Evolutionary conservation across 1,284 basidiomycete species (phyloP).

Genomic region (Cryptococcus hybrid): DNA sequence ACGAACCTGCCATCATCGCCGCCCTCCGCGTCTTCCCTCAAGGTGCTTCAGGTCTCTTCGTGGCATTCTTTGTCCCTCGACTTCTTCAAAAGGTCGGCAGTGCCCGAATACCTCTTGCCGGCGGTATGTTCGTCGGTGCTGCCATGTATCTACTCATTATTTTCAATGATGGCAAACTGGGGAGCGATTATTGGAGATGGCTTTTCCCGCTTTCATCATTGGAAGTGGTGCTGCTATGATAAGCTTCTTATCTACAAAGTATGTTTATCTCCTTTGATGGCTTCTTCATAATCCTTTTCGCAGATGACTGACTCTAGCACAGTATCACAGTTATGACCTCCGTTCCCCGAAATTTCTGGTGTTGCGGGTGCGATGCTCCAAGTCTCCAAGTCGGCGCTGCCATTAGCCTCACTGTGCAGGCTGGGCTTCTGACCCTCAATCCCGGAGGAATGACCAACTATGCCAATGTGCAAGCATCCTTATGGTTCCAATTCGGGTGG

Average conservation of each 20-base stretch:
- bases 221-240: slow-evolving; percentile 18
- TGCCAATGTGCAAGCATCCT: slow-evolving; percentile 36
- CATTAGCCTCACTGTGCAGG: slow-evolving; percentile 43
- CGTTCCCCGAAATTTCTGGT: slow-evolving; percentile 30
- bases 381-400: slow-evolving; percentile 38
- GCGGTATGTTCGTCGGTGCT: slow-evolving; percentile 1
- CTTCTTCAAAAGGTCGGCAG: slow-evolving; percentile 18
- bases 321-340: slow-evolving; percentile 40
- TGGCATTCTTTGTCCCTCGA: slow-evolving; percentile 22
- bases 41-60: slow-evolving; percentile 18
- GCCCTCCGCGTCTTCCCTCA: slow-evolving; percentile 14
- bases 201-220: slow-evolving; percentile 12
- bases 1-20: slow-evolving; percentile 23
- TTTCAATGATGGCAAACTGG: slow-evolving; percentile 6
- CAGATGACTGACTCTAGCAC: neutral
- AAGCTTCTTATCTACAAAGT: slow-evolving; percentile 21
- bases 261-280: slow-evolving; percentile 2
- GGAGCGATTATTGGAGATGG: neutral
- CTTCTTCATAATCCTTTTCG: neutral
- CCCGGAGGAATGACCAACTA: slow-evolving; percentile 34
- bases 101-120: neutral
- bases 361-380: slow-evolving; percentile 46
- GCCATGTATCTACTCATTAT: slow-evolving; percentile 9
- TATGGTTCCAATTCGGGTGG: slow-evolving; percentile 47
- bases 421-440: slow-evolving; percentile 42